A percentile compares a stretch with the other conserved stretches of the same genome.
Conservation (phyloP, 768 basidiomycete genomes). For the Lactarius trivialis region DNA sequence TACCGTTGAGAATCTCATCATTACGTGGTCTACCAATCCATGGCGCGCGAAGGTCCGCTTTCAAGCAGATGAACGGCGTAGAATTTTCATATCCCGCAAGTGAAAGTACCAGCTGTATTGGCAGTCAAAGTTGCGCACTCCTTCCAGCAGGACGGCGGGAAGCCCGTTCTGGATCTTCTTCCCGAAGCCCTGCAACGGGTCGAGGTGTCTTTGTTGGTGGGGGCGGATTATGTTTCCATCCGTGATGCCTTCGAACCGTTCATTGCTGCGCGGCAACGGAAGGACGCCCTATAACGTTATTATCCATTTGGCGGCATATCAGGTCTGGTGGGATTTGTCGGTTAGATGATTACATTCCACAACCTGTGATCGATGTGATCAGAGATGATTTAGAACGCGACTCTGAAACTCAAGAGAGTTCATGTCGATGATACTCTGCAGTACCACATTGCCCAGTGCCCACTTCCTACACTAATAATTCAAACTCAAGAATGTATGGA, state of each 20-base stretch:
- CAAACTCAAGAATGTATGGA: neutral
- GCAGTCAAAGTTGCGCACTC: neutral
- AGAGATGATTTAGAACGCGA: too few relatives aligned
- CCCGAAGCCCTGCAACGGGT: neutral
- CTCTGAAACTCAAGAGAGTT: too few relatives aligned
- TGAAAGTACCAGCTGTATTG: neutral
- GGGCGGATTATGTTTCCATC: neutral
- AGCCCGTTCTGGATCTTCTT: neutral
- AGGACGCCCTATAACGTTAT: neutral
- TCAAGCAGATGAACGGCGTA: neutral
- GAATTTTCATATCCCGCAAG: neutral
- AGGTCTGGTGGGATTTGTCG: too few relatives aligned
- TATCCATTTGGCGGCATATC: too few relatives aligned
- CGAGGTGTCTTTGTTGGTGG: neutral
- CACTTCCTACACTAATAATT: neutral
- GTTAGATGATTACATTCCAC: too few relatives aligned
- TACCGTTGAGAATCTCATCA: neutral
- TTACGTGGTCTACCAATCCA: neutral
- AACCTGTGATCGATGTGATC: too few relatives aligned
- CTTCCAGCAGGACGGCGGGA: neutral
- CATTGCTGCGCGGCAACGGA: neutral
- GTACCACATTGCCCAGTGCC: too few relatives aligned
- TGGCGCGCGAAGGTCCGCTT: fast-evolving
- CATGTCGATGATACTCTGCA: too few relatives aligned
- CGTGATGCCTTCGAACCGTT: neutral